Conservation (phyloP, 305 asterid species). For the Solanum hybrid region DNA sequence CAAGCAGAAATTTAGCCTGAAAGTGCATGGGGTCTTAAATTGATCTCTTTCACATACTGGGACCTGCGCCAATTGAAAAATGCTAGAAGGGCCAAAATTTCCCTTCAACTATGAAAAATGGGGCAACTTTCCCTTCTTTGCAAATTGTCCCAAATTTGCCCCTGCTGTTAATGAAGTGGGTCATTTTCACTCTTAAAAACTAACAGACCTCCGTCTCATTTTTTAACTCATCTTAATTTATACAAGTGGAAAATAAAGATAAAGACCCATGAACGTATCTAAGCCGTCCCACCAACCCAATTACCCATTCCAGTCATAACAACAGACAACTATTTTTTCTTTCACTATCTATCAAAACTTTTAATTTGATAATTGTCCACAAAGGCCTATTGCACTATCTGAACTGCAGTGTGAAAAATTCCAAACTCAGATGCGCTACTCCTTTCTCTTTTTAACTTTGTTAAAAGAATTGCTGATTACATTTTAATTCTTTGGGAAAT, state of each 20-base stretch:
- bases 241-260: neutral
- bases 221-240: neutral
- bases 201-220: neutral
- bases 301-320: neutral
- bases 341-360: neutral
- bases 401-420: neutral
- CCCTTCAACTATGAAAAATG: neutral
- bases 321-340: neutral
- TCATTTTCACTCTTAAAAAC: neutral
- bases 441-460: neutral
- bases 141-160: neutral
- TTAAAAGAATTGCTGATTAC: neutral
- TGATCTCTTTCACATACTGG: constrained; percentile 1
- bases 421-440: neutral
- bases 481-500: neutral
- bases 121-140: neutral
- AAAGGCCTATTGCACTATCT: neutral
- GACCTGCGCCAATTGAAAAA: neutral
- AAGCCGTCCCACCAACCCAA: neutral
- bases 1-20: neutral
- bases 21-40: neutral
- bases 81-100: neutral
- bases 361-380: neutral
- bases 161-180: neutral
- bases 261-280: neutral